Percentiles rank a stretch among this genome's conserved stretches.
Conservation (phyloP, 75 land plant species). For the Selaginella moellendorffii region DNA sequence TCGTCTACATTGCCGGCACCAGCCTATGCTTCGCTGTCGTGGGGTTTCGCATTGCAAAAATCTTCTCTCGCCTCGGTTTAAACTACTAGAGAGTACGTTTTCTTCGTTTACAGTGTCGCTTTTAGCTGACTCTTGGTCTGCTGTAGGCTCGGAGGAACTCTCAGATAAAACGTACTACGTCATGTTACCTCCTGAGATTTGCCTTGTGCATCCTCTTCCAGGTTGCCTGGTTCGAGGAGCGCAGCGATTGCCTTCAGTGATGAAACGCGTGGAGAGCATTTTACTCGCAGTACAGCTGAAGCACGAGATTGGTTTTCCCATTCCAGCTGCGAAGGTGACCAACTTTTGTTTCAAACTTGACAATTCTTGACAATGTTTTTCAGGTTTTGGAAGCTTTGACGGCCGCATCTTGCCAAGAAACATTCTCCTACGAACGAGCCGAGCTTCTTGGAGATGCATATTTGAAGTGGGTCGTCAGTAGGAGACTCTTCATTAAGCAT, state of each 20-base stretch:
- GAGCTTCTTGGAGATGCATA: constrained; percentile 98
- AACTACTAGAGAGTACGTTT: constrained; percentile 59
- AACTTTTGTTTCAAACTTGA: background rate
- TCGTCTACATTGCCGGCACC: constrained; percentile 63
- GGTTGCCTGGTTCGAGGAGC: constrained; percentile 94
- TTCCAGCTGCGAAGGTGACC: constrained; percentile 75
- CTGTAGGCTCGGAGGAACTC: constrained; percentile 48
- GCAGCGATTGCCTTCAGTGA: constrained; percentile 88
- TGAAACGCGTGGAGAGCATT: constrained; percentile 99
- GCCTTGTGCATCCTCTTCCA: constrained; percentile 92
- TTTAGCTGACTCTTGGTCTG: background rate
- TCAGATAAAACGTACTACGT: constrained; percentile 94
- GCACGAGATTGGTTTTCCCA: constrained; percentile 53
- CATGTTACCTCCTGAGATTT: constrained; percentile 90
- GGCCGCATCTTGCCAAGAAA: constrained; percentile 99
- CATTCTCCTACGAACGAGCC: constrained; percentile 95
- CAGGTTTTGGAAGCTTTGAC: constrained; percentile 98
- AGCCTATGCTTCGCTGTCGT: constrained; percentile 86
- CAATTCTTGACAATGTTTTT: too few species aligned
- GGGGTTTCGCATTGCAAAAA: constrained; percentile 99
- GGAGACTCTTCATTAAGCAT: constrained; percentile 72
- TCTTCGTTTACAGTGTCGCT: background rate
- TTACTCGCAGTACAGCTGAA: constrained; percentile 86
- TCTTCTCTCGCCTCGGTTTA: constrained; percentile 94
- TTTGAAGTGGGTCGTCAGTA: constrained; percentile 97